Conservation (phyloP, 371 early-diverging fungal species). For the Actinomortierella wolfii region DNA sequence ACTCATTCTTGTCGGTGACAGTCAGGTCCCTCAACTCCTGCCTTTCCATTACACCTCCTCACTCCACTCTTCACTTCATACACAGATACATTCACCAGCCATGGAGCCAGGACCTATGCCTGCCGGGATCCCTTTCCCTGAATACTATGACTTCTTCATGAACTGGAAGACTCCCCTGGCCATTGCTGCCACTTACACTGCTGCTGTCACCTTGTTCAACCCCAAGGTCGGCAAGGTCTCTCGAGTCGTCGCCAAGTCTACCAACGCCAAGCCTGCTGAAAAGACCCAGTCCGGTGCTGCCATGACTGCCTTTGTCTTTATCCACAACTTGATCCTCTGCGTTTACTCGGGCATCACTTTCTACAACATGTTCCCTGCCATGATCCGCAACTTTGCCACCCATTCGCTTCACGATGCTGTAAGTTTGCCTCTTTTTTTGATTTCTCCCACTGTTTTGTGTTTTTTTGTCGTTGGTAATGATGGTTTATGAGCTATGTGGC, state of each 20-base stretch:
- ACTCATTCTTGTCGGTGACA: neutral
- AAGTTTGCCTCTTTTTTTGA: slow-evolving; percentile 17
- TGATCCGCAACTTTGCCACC: slow-evolving; percentile 53
- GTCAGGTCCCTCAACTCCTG: neutral
- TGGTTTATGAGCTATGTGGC: neutral
- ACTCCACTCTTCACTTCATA: neutral
- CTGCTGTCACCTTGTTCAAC: slow-evolving; percentile 60
- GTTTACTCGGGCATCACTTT: slow-evolving; percentile 76
- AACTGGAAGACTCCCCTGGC: slow-evolving; percentile 76
- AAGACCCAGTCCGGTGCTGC: slow-evolving; percentile 46
- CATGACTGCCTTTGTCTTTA: slow-evolving; percentile 77
- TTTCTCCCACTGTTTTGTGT: neutral
- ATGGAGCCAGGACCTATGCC: slow-evolving; percentile 47
- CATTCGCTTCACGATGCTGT: slow-evolving; percentile 49
- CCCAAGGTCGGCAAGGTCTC: slow-evolving; percentile 62
- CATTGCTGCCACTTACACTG: slow-evolving; percentile 62
- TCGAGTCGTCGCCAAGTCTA: slow-evolving; percentile 57
- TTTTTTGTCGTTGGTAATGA: neutral
- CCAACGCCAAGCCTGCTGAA: slow-evolving; percentile 47
- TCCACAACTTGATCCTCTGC: slow-evolving; percentile 76
- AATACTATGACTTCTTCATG: slow-evolving; percentile 72
- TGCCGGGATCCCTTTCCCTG: slow-evolving; percentile 61
- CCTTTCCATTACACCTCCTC: neutral
- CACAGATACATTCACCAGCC: slow-evolving; percentile 3
- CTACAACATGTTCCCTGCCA: slow-evolving; percentile 59